Base-by-base conservation (phyloP, 306 rosid genomes). In the Cucumis melo region DNA sequence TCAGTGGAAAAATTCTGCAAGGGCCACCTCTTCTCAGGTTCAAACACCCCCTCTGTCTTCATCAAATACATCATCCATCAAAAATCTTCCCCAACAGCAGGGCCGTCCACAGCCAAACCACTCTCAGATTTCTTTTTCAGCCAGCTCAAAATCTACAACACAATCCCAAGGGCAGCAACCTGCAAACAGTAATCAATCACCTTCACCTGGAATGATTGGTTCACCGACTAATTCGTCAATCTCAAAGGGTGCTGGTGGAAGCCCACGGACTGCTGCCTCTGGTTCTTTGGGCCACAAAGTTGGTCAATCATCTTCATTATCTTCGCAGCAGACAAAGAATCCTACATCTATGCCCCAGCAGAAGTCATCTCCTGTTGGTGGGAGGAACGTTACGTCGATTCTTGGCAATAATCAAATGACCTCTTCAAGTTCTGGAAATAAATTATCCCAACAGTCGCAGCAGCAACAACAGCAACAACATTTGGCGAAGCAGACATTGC, bases 221-320 rank as follows among this genome's bases (percentile, higher is more conserved):
- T 92, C 96, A 21, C 97, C 97, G 42, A 89, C 97, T n/a, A 81
- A 89, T 42, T 93, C 97, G 15, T 88, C 98, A 3, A 82, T 91
- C 83, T 88, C 97, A 0, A 94, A 90, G 78, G 83, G 95, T 77
- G 91, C 92, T 24, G 92, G 98, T 78, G 91, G 91, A 73, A 95
- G 98, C 87, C 98, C 99, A 16, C 86, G 96, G 83, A 88, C 94
- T 16, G 84, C 87, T n/a, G 68, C 86, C 8, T 86, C 96, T 7
- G 36, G 86, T 50, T 76, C 98, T 71, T 77, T 86, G 17, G 86
- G 87, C 56, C 88, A 89, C 63, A 94, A 94, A 80, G 83, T 82
- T 13, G 87, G 88, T 75, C 97, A 88, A 80, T 82, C 84, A 64
- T 78, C 94, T 79, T 83, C 95, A 16, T 70, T 90, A 71, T 81